These are phyloP conservation scores for Phyllosticta citriasiana DNA, from an alignment of 2,329 filamentous ascomycete species.

Conservation along the genomic window DNA sequence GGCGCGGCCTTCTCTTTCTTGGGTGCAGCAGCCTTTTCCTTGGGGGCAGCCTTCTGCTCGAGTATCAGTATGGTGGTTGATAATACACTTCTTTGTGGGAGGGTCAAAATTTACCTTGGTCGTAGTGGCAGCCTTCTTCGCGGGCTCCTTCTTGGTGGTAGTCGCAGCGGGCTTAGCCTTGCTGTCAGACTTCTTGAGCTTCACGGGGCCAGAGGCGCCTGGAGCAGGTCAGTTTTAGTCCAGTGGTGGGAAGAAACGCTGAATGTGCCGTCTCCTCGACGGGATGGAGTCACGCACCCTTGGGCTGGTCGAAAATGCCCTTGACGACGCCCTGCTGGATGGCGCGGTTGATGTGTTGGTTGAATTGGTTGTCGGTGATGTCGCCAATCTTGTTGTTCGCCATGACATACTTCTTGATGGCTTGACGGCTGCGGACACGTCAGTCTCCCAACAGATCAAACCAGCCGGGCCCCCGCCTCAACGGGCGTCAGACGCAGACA, in stretches of 20 bases:
- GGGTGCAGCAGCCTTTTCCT: slow-evolving; percentile 31
- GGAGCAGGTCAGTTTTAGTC: not conserved
- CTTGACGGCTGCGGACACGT: slow-evolving; percentile 49
- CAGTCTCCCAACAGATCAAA: slow-evolving; percentile 21
- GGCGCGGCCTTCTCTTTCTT: slow-evolving; percentile 22
- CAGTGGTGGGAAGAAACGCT: not conserved
- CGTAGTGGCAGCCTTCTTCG: slow-evolving; percentile 8
- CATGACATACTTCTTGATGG: slow-evolving; percentile 65
- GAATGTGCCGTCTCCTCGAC: slow-evolving; percentile 12
- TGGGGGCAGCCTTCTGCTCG: slow-evolving; percentile 18
- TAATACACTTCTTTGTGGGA: not conserved
- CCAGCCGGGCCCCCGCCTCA: slow-evolving; percentile 19
- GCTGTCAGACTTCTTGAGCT: slow-evolving; percentile 72
- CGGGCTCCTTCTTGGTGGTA: slow-evolving; percentile 21
- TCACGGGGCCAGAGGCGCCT: slow-evolving; percentile 82
- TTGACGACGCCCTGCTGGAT: slow-evolving; percentile 74
- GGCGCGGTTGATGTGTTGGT: slow-evolving; percentile 76
- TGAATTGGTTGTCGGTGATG: slow-evolving; percentile 49
- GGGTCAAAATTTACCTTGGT: slow-evolving; percentile 9
- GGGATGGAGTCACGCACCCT: slow-evolving; percentile 53
- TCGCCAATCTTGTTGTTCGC: slow-evolving; percentile 57
- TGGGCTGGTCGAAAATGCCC: slow-evolving; percentile 79
- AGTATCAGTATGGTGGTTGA: not conserved
- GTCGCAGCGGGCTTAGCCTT: slow-evolving; percentile 20
- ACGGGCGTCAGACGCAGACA: slow-evolving; percentile 13